Base-by-base conservation (phyloP, 441 rosid genomes). In the Erodium moschatum region DNA sequence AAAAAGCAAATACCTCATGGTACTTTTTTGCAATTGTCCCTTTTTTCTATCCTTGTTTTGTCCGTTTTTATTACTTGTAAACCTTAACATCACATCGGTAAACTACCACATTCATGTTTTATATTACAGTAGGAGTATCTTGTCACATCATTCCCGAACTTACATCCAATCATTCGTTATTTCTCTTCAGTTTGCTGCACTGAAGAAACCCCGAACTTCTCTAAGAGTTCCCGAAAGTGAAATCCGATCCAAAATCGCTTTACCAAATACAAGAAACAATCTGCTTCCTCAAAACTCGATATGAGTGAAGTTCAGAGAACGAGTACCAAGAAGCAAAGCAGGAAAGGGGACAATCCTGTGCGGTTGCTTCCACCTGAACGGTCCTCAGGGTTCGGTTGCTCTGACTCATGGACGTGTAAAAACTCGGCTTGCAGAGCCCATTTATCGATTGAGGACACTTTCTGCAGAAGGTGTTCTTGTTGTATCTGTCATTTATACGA, bases 401-500 rank as follows among this genome's bases (percentile, higher is more conserved):
- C 81, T 19, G 83, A 73, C 67, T 79, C 88, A 12, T 94, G 99
- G 99, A 82, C 87, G 76, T 94, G 99, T 79, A 91, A 91, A 76
- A 94, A 94, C 70, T 86, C 90, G 64, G 94, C 99, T 20, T 94
- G 99, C 62, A 82, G 97, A 77, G 99, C 99, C n/a, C 74, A 76
- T 68, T 81, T 91, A 12, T 78, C 91, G 38, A 83, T 81, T 67
- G 91, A 85, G 40, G 96, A 91, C 74, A 79, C 87, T 62, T 95
- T 91, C 74, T 95, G 99, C 85, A 88, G 79, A 83, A 89, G 99
- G 74, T 95, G 99, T 76, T 95, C 99, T 65, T 95, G 99, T 75
- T 91, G 97, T 67, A 87, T 95, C 60, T 95, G 99, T 74, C 96
- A 92, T 79, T 70, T 76, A 31, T 95, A 88, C 74, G 99, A 95